Conservation (phyloP, 768 basidiomycete species). For the Suillus subluteus region DNA sequence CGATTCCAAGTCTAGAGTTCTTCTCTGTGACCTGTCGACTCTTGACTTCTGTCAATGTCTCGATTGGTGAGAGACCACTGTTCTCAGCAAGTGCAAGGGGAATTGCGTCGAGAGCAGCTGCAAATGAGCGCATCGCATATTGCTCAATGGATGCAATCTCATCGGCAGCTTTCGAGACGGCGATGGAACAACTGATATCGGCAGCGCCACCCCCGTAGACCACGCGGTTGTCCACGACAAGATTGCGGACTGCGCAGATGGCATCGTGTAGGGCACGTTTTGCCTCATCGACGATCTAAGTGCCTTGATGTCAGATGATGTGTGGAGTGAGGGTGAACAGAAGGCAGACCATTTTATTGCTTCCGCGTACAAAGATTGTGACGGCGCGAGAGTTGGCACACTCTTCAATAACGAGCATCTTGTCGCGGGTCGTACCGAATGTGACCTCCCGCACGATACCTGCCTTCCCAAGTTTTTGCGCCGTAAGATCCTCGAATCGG, state of each 20-base stretch:
- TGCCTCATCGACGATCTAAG: slow-evolving; percentile 96
- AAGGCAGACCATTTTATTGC: slow-evolving; percentile 93
- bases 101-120: slow-evolving; percentile 92
- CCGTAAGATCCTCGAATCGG: slow-evolving; percentile 92
- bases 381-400: slow-evolving; percentile 97
- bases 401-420: slow-evolving; percentile 99
- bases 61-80: slow-evolving; percentile 94
- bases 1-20: slow-evolving; percentile 88
- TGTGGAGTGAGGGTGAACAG: background rate
- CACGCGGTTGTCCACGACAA: slow-evolving; percentile 93
- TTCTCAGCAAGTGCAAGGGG: slow-evolving; percentile 98
- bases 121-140: slow-evolving; percentile 99
- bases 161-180: slow-evolving; percentile 93
- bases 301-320: slow-evolving; percentile 2
- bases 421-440: slow-evolving; percentile 97
- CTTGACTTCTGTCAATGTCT: slow-evolving; percentile 95
- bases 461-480: slow-evolving; percentile 90
- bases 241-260: slow-evolving; percentile 94
- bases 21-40: slow-evolving; percentile 87
- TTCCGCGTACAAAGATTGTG: slow-evolving; percentile 95
- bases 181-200: slow-evolving; percentile 93
- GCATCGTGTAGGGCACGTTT: slow-evolving; percentile 98
- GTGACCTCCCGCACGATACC: slow-evolving; percentile 93
- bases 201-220: slow-evolving; percentile 99
- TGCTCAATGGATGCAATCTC: slow-evolving; percentile 98